Evolutionary conservation across 495 filamentous ascomycete genomes (phyloP).

Genomic region (Extremus antarcticus): DNA sequence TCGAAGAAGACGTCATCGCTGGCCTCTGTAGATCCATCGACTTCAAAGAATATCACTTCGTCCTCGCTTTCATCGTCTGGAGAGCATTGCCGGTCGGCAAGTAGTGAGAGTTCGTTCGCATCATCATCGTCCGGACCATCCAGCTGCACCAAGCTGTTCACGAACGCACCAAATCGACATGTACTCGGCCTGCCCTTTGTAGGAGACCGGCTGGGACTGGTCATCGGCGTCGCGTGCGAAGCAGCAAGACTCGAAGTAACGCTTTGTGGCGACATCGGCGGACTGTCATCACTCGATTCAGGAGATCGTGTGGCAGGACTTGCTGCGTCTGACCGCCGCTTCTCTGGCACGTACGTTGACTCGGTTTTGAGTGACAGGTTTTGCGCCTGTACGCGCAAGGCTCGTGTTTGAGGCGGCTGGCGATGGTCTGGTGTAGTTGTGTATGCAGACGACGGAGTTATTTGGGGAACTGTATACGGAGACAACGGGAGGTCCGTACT

Average conservation of each 20-base stretch:
- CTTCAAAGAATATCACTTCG: neutral
- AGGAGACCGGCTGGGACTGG: conserved; percentile 2
- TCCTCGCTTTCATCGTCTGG: neutral
- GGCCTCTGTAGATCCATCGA: neutral
- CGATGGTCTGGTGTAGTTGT: no score
- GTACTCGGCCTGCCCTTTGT: neutral
- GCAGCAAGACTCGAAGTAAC: neutral
- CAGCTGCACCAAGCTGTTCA: neutral
- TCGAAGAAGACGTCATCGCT: neutral
- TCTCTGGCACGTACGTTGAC: no score
- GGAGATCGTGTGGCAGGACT: neutral
- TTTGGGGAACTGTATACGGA: no score
- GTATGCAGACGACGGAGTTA: no score
- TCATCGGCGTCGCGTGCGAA: conserved; percentile 3
- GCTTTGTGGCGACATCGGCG: neutral
- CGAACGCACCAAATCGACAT: neutral
- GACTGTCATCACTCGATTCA: neutral
- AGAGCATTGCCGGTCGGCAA: neutral
- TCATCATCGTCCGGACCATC: neutral
- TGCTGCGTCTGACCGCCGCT: neutral
- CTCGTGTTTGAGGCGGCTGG: no score
- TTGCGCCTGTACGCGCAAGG: no score
- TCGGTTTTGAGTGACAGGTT: no score
- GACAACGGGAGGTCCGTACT: no score
- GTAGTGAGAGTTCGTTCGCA: neutral